Conservation (phyloP, 2,329 filamentous ascomycete species). For the Thyridium curvatum region DNA sequence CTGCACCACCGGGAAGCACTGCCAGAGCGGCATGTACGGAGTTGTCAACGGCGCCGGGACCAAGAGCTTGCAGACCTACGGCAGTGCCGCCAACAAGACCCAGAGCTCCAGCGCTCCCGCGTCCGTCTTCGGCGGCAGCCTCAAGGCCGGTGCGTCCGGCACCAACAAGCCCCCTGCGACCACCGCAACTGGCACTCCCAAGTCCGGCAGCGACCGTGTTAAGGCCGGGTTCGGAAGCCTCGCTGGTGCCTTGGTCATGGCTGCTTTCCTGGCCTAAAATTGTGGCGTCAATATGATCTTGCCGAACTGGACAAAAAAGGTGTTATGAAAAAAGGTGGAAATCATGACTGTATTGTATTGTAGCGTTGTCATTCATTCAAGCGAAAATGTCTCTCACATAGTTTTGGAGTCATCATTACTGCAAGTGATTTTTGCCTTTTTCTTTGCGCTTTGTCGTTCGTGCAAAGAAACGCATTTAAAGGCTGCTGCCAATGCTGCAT, state of each 20-base stretch:
- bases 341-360: no score
- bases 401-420: no score
- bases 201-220: not conserved
- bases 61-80: slow-evolving; percentile 11
- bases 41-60: slow-evolving; percentile 30
- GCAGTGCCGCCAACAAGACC: slow-evolving; percentile 6
- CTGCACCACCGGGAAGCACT: slow-evolving; percentile 32
- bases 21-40: slow-evolving; percentile 37
- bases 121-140: slow-evolving; percentile 10
- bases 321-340: no score
- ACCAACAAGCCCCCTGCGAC: not conserved
- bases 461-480: no score
- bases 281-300: no score
- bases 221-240: not conserved
- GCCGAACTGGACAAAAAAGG: no score
- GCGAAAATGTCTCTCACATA: no score
- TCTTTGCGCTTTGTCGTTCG: no score
- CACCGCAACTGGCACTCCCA: slow-evolving; percentile 1
- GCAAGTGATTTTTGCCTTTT: no score
- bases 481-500: no score
- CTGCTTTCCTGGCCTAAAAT: not conserved
- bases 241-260: not conserved
- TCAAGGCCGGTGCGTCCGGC: not conserved
- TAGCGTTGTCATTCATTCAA: no score
- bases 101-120: slow-evolving; percentile 10